Base-by-base conservation (phyloP, 257 asterid genomes). In the Ilex asprella region DNA sequence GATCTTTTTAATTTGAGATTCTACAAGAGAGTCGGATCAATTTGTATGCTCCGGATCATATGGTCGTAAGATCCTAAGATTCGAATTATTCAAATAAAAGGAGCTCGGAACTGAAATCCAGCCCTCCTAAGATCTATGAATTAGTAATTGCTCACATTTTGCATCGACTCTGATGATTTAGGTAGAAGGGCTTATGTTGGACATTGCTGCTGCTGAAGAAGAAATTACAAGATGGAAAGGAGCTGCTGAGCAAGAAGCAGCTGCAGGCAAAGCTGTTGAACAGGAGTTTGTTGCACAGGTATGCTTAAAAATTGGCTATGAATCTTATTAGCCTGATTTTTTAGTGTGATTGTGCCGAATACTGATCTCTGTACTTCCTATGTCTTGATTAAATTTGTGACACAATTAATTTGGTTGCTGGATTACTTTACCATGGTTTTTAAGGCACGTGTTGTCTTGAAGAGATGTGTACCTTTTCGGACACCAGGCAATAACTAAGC, bases 101-200 rank as follows among this genome's bases (percentile, higher is more conserved):
- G 7, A 4, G 8, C 2, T 4, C 8, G 41, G 5, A 35, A 35
- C 5, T 35, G 41, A 35, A 0, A 4, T 35, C 41, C 41, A 35
- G 8, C 8, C 41, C 41, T 35, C 41, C 5, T 35, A 35, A 2
- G 5, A 35, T 35, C 8, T 35, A 8, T 35, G 8, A 35, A 8
- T 35, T 35, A 3, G 41, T 35, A 4, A 35, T 35, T 35, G 5
- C 41, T 35, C 41, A 35, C 41, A 35, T 35, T 39, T 21, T 58
- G 49, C 56, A 30, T 55, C 51, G 39, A 41, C 59, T 60, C 60
- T 64, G 16, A 67, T 68, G 55, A 56, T 59, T 52, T 62, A 91
- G 98, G 82, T 91, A 77, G 98, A 91, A 82, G 98, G 95, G 70
- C 98, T 91, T 80, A 81, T 91, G 96, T 77, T 86, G 79, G 99